Conservation (phyloP, 192 early-diverging fungal species). For the Coemansia sp. region DNA sequence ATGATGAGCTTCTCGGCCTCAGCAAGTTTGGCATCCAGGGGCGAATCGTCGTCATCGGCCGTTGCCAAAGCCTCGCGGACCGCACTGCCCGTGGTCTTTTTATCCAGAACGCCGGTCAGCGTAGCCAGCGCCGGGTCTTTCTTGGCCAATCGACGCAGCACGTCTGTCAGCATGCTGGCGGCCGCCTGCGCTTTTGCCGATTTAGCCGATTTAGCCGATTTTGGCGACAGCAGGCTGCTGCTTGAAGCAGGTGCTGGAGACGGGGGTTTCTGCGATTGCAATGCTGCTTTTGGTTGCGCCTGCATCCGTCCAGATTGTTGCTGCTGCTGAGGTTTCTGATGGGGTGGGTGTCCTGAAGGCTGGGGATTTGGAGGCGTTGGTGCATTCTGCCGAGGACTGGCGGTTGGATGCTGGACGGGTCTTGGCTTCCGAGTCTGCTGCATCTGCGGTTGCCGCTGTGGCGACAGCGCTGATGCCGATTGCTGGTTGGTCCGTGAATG, state of each 20-base stretch:
- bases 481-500: background rate
- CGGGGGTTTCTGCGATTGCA: background rate
- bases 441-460: background rate
- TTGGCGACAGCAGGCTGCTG: background rate
- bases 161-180: constrained; percentile 44
- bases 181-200: constrained; percentile 51
- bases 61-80: background rate
- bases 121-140: constrained; percentile 27
- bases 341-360: background rate
- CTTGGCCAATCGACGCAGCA: constrained; percentile 36
- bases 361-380: background rate
- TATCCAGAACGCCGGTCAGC: constrained; percentile 14
- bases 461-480: background rate
- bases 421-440: constrained; percentile 10
- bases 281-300: background rate
- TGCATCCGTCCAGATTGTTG: background rate
- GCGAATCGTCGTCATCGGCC: constrained; percentile 12
- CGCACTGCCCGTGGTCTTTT: background rate
- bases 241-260: background rate
- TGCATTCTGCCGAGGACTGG: background rate
- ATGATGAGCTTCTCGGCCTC: constrained; percentile 49
- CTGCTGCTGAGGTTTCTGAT: constrained; percentile 1
- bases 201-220: constrained; percentile 7
- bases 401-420: background rate
- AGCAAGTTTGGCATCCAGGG: constrained; percentile 49